A percentile compares a stretch with the other conserved stretches of the same genome.
These are phyloP conservation scores for Botrytis tulipae DNA, from an alignment of 2,329 filamentous ascomycete species.

Conservation along the genomic window DNA sequence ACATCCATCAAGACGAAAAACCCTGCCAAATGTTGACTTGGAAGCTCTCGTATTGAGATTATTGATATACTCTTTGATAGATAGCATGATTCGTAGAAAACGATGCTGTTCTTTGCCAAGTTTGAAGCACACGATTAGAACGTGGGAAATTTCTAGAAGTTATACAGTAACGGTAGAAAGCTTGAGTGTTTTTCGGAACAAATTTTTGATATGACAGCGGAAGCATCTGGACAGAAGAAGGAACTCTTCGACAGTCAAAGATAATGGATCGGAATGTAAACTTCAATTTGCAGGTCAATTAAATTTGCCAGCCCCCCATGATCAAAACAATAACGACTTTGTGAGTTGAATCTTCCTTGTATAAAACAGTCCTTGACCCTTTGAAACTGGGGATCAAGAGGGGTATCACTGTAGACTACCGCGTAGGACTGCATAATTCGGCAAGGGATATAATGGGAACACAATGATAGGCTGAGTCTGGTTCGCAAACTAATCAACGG, in stretches of 20 bases:
- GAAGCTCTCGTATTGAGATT: slow-evolving; percentile 42
- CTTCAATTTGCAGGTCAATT: slow-evolving; percentile 1
- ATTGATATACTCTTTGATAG: slow-evolving; percentile 15
- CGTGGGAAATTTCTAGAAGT: slow-evolving; percentile 26
- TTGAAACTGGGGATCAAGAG: slow-evolving; percentile 12
- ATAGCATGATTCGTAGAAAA: slow-evolving; percentile 11
- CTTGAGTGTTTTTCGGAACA: slow-evolving; percentile 10
- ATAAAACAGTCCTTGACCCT: slow-evolving; percentile 16
- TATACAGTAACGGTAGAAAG: slow-evolving; percentile 25
- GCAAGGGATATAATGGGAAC: slow-evolving; percentile 19
- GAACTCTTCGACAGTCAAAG: slow-evolving; percentile 5
- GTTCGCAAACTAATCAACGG: slow-evolving; percentile 14
- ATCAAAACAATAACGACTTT: slow-evolving; percentile 1
- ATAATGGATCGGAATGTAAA: slow-evolving; percentile 18
- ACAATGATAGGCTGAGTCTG: slow-evolving; percentile 7
- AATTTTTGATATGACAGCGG: slow-evolving; percentile 20
- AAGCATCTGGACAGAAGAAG: slow-evolving; percentile 15
- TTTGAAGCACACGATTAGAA: slow-evolving; percentile 26
- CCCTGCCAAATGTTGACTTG: slow-evolving; percentile 51
- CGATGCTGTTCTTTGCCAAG: neutral
- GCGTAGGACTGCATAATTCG: slow-evolving; percentile 22
- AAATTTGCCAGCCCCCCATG: slow-evolving; percentile 12
- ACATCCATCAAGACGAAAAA: slow-evolving; percentile 65
- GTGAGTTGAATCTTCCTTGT: neutral
- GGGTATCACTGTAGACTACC: slow-evolving; percentile 18